Evolutionary conservation across 192 early-diverging fungal genomes (phyloP).

Genomic region (Gaertneriomyces sp.): DNA sequence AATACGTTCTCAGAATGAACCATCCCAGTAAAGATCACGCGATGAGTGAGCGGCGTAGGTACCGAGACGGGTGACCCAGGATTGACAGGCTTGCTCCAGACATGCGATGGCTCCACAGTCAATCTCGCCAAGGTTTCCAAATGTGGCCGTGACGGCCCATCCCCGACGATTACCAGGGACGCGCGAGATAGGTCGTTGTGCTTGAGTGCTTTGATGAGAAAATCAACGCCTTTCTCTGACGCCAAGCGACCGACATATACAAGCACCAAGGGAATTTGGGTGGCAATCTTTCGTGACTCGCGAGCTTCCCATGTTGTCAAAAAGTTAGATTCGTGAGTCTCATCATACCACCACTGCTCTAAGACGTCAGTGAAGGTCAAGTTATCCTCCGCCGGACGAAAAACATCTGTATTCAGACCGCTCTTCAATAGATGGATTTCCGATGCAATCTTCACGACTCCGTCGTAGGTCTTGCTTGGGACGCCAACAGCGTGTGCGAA

Average conservation of each 20-base stretch:
- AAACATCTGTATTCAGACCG: conserved; percentile 46
- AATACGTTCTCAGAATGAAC: conserved; percentile 36
- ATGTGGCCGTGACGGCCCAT: conserved; percentile 36
- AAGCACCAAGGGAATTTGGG: conserved; percentile 10
- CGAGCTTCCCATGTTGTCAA: not conserved
- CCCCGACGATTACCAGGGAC: conserved; percentile 47
- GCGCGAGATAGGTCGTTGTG: conserved; percentile 35
- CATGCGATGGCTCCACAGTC: conserved; percentile 31
- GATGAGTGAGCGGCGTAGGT: conserved; percentile 10
- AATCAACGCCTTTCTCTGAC: conserved; percentile 48
- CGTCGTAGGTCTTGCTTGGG: conserved; percentile 45
- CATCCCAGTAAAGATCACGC: conserved; percentile 52
- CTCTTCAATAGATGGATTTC: conserved; percentile 49
- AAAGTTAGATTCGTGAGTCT: not conserved
- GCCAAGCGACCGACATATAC: conserved; percentile 51
- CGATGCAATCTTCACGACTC: conserved; percentile 36
- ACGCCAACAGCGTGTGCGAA: conserved; percentile 49
- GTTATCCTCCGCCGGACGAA: conserved; percentile 23
- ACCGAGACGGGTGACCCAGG: not conserved
- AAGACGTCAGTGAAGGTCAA: not conserved
- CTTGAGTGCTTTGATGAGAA: conserved; percentile 37
- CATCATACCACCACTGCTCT: conserved; percentile 1
- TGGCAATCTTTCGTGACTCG: not conserved
- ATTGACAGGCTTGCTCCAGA: conserved; percentile 24
- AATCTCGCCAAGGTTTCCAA: conserved; percentile 35